phyloP scores from a whole-genome alignment of 2,329 filamentous ascomycete genomes.

The Ilyonectria sp. region DNA sequence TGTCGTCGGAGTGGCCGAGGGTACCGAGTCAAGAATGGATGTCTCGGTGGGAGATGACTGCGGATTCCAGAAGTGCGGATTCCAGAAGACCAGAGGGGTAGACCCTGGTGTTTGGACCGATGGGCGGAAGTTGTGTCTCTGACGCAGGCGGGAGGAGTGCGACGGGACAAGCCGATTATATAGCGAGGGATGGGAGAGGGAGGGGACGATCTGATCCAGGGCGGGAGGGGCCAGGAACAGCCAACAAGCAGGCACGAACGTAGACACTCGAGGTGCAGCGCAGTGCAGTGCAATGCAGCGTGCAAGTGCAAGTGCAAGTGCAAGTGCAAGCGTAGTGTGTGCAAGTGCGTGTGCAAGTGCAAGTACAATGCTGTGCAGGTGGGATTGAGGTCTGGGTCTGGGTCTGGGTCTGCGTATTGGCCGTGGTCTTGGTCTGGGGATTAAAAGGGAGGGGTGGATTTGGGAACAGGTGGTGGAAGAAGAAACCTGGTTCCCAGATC shows the following conservation, averaged over 20 bases:
- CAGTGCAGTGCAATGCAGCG: constrained; percentile 1
- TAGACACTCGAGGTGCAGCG: neutral
- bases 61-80: constrained; percentile 46
- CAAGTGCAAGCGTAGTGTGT: neutral
- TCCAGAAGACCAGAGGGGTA: constrained; percentile 44
- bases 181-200: constrained; percentile 23
- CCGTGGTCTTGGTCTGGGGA: constrained; percentile 38
- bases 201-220: constrained; percentile 23
- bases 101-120: constrained; percentile 39
- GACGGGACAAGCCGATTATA: constrained; percentile 47
- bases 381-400: constrained; percentile 29
- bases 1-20: constrained; percentile 37
- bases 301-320: constrained; percentile 11
- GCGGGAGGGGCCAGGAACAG: constrained; percentile 42
- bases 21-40: constrained; percentile 44
- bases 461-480: constrained; percentile 40
- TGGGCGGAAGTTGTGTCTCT: constrained; percentile 40
- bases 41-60: constrained; percentile 46
- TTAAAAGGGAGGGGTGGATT: constrained; percentile 35
- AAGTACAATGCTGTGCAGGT: constrained; percentile 1
- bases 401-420: constrained; percentile 32
- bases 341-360: neutral
- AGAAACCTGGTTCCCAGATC: constrained; percentile 25
- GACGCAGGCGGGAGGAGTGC: constrained; percentile 42
- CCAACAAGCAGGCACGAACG: constrained; percentile 19